Evolutionary conservation across 2,329 filamentous ascomycete genomes (phyloP), one percentile per base, ranked within the genome.

Genomic region (Tolypocladium album): DNA sequence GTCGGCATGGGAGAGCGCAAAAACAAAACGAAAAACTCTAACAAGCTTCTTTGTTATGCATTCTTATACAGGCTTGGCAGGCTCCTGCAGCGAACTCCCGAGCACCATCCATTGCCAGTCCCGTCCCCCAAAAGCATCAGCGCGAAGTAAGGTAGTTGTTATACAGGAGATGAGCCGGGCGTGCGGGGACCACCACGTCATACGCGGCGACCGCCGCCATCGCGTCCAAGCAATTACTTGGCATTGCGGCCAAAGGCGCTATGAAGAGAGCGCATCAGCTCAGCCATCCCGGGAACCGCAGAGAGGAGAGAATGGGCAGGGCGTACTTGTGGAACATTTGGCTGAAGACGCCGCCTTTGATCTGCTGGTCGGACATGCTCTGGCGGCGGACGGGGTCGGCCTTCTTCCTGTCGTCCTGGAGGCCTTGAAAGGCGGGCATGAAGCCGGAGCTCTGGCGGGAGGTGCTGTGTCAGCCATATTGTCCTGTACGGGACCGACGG

Each of bases 251-350:
- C 70, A 50, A 74, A 70, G 61, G 70, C 73, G 60, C 74, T 74
- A 13, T 7, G 45, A 56, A 12, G 24, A 39, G 36, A 55, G 11
- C 20, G 20, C 15, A 31, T 55, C 31, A 55, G 50, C 15, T 1
- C 0, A 9, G 9, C 27, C 36, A 3, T 12, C 9, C 9, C 9
- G 12, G 50, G 12, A 22, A 3, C 8, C 17, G 9, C 12, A 17
- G 13, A 9, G 7, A 3, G 50, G 47, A 3, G 50, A 27, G 17
- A 34, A 9, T 34, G 20, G 31, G 22, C 36, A 55, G 50, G 15
- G 67, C 79, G 58, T 70, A 85, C 82, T 78, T 83, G 65, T 83
- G 76, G 79, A 83, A 85, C 73, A 84, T 77, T 62, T 78, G 74
- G 59, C 79, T 79, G 58, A 85, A 72, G 63, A 84, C 71, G 47